These are phyloP conservation scores for Trichoderma harzianum DNA, from an alignment of 2,329 filamentous ascomycete genomes.

Conservation along the genomic window DNA sequence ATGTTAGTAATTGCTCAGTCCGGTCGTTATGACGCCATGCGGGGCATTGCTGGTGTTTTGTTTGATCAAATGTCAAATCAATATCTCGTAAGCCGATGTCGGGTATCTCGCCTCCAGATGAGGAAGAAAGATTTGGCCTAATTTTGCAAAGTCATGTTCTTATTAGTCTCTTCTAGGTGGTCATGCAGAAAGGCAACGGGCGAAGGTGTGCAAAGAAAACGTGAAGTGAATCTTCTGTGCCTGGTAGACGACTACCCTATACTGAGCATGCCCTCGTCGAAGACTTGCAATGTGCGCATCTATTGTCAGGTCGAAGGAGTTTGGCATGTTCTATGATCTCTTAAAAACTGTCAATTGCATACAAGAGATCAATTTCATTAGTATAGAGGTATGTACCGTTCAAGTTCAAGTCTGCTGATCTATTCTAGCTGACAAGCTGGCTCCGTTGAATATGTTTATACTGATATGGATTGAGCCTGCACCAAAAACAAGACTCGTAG, in stretches of 20 bases:
- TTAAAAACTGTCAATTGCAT: background rate
- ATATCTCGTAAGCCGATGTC: background rate
- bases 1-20: background rate
- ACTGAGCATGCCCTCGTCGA: background rate
- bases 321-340: background rate
- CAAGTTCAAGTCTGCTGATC: background rate
- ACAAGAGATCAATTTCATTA: background rate
- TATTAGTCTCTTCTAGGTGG: background rate
- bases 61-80: background rate
- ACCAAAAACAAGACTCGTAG: background rate
- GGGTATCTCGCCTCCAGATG: background rate
- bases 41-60: background rate
- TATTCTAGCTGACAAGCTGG: too few relatives aligned
- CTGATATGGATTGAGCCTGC: too few relatives aligned
- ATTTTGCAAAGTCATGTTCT: background rate
- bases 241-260: background rate
- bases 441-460: background rate
- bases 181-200: too few relatives aligned
- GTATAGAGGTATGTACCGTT: background rate
- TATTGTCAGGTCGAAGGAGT: background rate
- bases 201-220: background rate
- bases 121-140: background rate
- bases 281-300: background rate
- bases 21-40: slow-evolving; percentile 11
- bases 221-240: background rate